phyloP scores from a whole-genome alignment of 2,329 filamentous ascomycete genomes.

The Ceratocystis variospora region DNA sequence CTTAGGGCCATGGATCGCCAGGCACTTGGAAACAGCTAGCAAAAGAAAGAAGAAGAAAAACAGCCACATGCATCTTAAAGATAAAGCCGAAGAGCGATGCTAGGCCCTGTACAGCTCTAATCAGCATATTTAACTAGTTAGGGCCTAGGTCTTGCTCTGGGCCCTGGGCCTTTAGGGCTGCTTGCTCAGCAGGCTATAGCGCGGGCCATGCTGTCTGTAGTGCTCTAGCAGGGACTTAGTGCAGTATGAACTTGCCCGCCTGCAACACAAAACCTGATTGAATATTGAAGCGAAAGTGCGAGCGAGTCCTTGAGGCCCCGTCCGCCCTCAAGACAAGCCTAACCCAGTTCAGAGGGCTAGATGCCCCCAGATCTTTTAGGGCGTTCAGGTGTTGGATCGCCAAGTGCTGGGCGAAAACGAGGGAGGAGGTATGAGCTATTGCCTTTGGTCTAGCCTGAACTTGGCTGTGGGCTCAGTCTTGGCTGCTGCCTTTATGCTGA shows the following conservation, averaged over 20 bases:
- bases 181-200: not conserved
- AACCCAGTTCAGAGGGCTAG: not conserved
- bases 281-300: not conserved
- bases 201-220: not conserved
- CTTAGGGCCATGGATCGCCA: not conserved
- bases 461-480: not conserved
- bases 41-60: not conserved
- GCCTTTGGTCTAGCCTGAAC: not conserved
- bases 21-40: not conserved
- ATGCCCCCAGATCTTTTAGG: constrained; percentile 1
- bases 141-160: not conserved
- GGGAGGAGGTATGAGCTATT: not conserved
- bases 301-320: not conserved
- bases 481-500: not conserved
- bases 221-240: too few relatives aligned
- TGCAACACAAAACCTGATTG: too few relatives aligned
- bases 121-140: not conserved
- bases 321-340: not conserved
- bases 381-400: not conserved
- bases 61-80: not conserved
- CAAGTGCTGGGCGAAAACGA: not conserved
- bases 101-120: not conserved
- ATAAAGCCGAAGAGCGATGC: constrained; percentile 7
- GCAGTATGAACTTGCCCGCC: too few relatives aligned
- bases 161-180: not conserved